phyloP scores from a whole-genome alignment of 495 filamentous ascomycete species.

The Clohesyomyces aquaticus region DNA sequence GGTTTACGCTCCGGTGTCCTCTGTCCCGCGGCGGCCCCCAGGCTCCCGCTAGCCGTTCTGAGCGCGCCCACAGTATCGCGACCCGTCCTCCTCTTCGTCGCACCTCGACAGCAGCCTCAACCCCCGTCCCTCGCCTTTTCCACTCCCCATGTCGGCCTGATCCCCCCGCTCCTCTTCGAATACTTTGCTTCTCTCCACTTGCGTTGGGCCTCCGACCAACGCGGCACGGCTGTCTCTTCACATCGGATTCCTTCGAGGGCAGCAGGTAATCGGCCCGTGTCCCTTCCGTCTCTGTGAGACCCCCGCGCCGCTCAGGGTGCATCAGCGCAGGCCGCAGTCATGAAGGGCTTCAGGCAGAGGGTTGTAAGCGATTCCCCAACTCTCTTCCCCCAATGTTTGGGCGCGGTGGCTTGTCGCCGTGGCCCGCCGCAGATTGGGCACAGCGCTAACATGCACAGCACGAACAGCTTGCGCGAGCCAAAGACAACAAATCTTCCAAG shows the following conservation, averaged over 20 bases:
- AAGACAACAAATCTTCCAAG: conserved; percentile 86
- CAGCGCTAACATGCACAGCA: conserved; percentile 56
- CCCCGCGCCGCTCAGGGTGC: conserved; percentile 21
- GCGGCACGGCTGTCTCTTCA: conserved; percentile 9
- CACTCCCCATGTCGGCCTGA: background rate
- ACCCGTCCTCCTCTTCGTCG: background rate
- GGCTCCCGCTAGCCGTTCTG: background rate
- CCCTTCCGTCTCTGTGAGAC: conserved; percentile 18
- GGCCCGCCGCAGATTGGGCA: background rate
- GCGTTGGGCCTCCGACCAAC: background rate
- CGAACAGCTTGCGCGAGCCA: conserved; percentile 91
- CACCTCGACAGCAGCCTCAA: background rate
- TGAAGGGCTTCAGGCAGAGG: conserved; percentile 98
- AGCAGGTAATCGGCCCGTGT: conserved; percentile 16
- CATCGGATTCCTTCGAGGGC: conserved; percentile 6
- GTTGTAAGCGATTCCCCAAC: conserved; percentile 71
- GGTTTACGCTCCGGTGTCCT: background rate
- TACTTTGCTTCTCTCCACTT: no score
- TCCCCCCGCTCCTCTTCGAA: background rate
- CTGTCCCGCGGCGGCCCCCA: background rate
- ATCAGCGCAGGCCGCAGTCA: conserved; percentile 48
- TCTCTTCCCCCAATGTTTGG: conserved; percentile 25
- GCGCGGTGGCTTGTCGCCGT: background rate
- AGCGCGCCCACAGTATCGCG: background rate
- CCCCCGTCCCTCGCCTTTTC: background rate